Base-by-base conservation (phyloP, 2,329 filamentous ascomycete genomes). In the Hirsutella rhossiliensis region DNA sequence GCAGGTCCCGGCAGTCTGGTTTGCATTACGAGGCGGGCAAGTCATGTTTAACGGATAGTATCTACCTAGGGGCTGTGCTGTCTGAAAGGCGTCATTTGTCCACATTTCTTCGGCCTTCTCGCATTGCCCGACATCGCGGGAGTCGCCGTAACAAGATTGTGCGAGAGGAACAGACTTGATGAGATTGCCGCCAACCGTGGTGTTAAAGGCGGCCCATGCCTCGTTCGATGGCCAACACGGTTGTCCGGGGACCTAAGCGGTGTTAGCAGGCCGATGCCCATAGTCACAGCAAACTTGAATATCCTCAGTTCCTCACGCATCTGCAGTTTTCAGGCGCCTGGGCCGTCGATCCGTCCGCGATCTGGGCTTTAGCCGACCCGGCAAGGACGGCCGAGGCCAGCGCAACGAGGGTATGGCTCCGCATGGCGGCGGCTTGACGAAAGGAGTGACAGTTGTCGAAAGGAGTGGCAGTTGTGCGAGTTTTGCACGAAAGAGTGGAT, bases 11-110 rank as follows among this genome's bases (percentile, higher is more conserved):
- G 50, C 49, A 5, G 29, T 23, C 43, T 50, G 39, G 17, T 44
- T 47, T 39, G 53, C 52, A 44, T 57, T 47, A 34, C 56, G 52
- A 1, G 55, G 55, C 11, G 54, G 41, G 18, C 55, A 59, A 27
- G 54, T 57, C 37, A 56, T 54, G 47, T 57, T 58, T 48, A 52
- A 57, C 4, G 54, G 52, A 41, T 52, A 53, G 9, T 48, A 45
- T 12, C 55, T 44, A 7, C 56, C 56, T 29, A 57, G 47, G 31
- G 54, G 54, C 19, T 55, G 51, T 11, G 38, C 38, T 2, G 54
- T 52, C 45, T 54, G 52, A 38, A 55, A 58, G 44, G 52, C 49
- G 43, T 58, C 48, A 37, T 54, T 47, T 7, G 54, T 38, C 54
- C 54, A 57, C 54, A 54, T 51, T 19, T 45, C 40, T 37, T 31